These are phyloP conservation scores for Xerocomus potaroensis DNA, from an alignment of 768 basidiomycete genomes.

Conservation along the genomic window DNA sequence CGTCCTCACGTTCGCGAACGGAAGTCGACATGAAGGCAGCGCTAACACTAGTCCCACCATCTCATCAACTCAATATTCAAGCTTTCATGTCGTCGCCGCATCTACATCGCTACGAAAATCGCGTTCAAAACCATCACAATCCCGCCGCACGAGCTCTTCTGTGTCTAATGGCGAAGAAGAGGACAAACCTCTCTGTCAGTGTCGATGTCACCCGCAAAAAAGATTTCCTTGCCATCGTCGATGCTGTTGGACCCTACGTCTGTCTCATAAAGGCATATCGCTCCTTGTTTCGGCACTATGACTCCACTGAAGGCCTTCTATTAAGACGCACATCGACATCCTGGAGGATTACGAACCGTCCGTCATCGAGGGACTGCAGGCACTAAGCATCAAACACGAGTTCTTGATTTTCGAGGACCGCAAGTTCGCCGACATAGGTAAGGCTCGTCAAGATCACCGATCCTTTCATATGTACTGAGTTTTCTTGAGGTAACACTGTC, in stretches of 20 bases:
- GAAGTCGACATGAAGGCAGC: conserved; percentile 28
- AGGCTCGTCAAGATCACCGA: conserved; percentile 14
- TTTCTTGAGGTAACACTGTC: conserved; percentile 86
- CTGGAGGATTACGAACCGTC: conserved; percentile 83
- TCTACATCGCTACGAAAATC: conserved; percentile 55
- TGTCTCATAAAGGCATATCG: conserved; percentile 86
- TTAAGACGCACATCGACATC: conserved; percentile 94
- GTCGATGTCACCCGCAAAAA: conserved; percentile 84
- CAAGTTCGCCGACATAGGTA: conserved; percentile 98
- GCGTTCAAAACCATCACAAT: conserved; percentile 58
- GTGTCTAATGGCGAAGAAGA: conserved; percentile 79
- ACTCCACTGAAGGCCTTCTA: conserved; percentile 23
- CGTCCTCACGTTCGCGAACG: conserved; percentile 51
- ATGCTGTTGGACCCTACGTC: conserved; percentile 82
- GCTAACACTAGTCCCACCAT: too few relatives aligned
- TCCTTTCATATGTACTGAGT: background rate
- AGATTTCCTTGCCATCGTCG: conserved; percentile 82
- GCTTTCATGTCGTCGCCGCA: conserved; percentile 38
- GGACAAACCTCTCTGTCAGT: conserved; percentile 90
- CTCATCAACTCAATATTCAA: too few relatives aligned
- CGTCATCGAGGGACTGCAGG: conserved; percentile 64
- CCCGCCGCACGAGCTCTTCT: conserved; percentile 77
- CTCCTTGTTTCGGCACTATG: conserved; percentile 6
- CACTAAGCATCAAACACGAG: conserved; percentile 75
- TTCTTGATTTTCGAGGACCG: conserved; percentile 98